Conservation (phyloP, 345 rosid species). For the Salix arbutifolia region DNA sequence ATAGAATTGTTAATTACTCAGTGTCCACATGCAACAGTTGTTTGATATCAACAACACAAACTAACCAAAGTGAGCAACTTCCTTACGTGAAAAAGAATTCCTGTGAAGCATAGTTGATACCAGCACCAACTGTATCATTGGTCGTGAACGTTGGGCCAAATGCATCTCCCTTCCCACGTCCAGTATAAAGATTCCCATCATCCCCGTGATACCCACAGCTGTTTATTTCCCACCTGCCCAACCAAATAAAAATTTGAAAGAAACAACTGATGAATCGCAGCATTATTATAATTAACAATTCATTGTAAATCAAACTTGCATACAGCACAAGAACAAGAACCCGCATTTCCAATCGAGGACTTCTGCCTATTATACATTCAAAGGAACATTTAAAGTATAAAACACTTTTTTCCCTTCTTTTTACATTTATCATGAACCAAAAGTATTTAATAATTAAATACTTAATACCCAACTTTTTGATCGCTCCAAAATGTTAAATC, state of each 20-base stretch:
- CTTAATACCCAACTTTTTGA: neutral
- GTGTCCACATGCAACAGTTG: neutral
- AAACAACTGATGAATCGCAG: neutral
- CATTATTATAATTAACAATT: neutral
- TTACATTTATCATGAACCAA: neutral
- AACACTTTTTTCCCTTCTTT: neutral
- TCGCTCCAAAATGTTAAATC: neutral
- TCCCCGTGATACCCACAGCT: slow-evolving; percentile 98
- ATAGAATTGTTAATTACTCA: neutral
- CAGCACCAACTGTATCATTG: slow-evolving; percentile 83
- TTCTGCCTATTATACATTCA: neutral
- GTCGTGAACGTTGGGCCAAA: slow-evolving; percentile 81
- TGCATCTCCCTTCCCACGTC: slow-evolving; percentile 66
- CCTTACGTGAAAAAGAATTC: slow-evolving; percentile 97
- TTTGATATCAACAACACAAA: neutral
- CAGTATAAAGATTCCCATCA: slow-evolving; percentile 75
- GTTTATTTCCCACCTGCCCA: slow-evolving; percentile 86
- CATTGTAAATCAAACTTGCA: neutral
- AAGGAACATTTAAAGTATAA: neutral
- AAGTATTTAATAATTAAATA: neutral
- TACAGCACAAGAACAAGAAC: neutral
- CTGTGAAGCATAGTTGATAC: slow-evolving; percentile 80
- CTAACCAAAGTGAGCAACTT: slow-evolving; percentile 14
- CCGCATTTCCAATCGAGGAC: neutral
- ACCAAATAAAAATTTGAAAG: slow-evolving; percentile 11